Conservation (phyloP, 805 yeast species). For the Candida sithepensis region DNA sequence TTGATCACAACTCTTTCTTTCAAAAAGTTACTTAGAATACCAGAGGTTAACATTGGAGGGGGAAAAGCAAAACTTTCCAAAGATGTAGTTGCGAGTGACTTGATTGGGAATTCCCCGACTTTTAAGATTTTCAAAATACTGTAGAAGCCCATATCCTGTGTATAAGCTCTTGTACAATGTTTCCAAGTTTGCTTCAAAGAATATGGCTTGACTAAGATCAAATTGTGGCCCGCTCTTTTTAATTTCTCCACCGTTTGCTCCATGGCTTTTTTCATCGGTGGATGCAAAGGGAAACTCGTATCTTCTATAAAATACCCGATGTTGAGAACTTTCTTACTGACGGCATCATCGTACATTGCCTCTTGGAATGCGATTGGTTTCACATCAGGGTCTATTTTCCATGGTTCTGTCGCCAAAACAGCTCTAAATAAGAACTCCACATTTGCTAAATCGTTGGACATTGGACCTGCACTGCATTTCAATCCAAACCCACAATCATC, state of each 20-base stretch:
- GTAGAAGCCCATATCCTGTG: background rate
- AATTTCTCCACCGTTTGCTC: slow-evolving; percentile 26
- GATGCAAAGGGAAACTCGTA: slow-evolving; percentile 51
- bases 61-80: slow-evolving; percentile 8
- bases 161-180: slow-evolving; percentile 1
- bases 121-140: background rate
- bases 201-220: slow-evolving; percentile 30
- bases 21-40: background rate
- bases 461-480: slow-evolving; percentile 42
- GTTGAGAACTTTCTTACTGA: slow-evolving; percentile 33
- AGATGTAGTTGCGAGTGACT: slow-evolving; percentile 2
- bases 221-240: slow-evolving; percentile 40
- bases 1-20: background rate
- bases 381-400: slow-evolving; percentile 46
- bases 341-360: slow-evolving; percentile 18
- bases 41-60: slow-evolving; percentile 3
- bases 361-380: slow-evolving; percentile 42
- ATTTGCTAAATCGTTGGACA: slow-evolving; percentile 46
- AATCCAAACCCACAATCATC: slow-evolving; percentile 27
- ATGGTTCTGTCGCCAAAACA: slow-evolving; percentile 19
- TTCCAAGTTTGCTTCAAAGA: background rate
- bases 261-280: slow-evolving; percentile 48
- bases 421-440: slow-evolving; percentile 44
- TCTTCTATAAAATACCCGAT: slow-evolving; percentile 53
- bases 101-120: slow-evolving; percentile 9